These are phyloP conservation scores for Fusarium sp. DNA, from an alignment of 2,329 filamentous ascomycete species.

Conservation along the genomic window DNA sequence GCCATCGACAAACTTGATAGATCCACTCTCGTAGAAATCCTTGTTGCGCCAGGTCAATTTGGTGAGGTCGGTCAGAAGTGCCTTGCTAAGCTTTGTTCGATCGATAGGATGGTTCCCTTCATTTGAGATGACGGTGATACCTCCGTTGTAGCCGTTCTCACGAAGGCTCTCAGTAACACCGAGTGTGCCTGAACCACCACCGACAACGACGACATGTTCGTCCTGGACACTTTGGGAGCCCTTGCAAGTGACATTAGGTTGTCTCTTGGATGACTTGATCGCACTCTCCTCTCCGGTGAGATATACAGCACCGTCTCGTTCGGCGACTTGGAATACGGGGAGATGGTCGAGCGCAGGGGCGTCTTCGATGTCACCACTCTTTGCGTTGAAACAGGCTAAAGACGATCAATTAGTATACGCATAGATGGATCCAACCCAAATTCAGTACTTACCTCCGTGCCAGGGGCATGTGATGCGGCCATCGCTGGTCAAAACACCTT, in stretches of 20 bases:
- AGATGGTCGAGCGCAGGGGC: conserved; percentile 92
- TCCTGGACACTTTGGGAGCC: conserved; percentile 61
- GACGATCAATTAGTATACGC: conserved; percentile 14
- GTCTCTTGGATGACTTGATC: conserved; percentile 82
- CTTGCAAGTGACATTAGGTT: conserved; percentile 79
- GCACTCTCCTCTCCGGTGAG: conserved; percentile 82
- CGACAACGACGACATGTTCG: conserved; percentile 85
- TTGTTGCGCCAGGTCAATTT: conserved; percentile 84
- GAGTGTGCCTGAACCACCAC: conserved; percentile 86
- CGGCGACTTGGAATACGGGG: conserved; percentile 81
- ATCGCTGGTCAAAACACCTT: conserved; percentile 84
- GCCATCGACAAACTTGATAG: conserved; percentile 69
- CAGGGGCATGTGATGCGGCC: conserved; percentile 93
- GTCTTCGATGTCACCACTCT: conserved; percentile 93
- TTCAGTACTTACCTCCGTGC: conserved; percentile 82
- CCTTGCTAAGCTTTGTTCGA: conserved; percentile 95
- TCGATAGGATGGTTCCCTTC: conserved; percentile 93
- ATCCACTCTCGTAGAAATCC: conserved; percentile 78
- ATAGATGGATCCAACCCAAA: not conserved
- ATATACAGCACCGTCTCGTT: conserved; percentile 87
- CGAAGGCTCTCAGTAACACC: conserved; percentile 87
- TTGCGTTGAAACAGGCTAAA: conserved; percentile 91
- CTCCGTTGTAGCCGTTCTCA: conserved; percentile 82
- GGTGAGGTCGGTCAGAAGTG: conserved; percentile 81
- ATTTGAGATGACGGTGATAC: conserved; percentile 84